phyloP scores from a whole-genome alignment of 345 rosid genomes.

The Theobroma cacao region DNA sequence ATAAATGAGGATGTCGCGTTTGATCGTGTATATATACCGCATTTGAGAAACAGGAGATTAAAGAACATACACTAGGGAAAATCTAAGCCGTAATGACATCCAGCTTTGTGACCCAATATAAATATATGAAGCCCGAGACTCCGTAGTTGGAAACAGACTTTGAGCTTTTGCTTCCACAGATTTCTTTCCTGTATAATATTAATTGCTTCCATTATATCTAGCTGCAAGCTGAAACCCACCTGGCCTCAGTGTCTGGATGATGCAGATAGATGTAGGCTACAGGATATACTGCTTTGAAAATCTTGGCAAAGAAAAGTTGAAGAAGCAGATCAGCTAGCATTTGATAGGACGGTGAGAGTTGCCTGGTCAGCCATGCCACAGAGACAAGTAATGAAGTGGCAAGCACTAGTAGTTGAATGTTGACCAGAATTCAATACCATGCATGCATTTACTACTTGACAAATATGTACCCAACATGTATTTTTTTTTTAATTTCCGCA shows the following conservation, averaged over 20 bases:
- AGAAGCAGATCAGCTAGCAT: background rate
- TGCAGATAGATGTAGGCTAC: background rate
- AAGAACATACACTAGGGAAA: background rate
- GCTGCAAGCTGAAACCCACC: background rate
- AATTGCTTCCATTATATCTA: background rate
- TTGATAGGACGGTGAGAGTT: background rate
- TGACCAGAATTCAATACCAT: background rate
- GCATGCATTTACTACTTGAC: background rate
- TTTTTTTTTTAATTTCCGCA: background rate
- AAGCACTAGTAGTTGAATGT: background rate
- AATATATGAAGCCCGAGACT: background rate
- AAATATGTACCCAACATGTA: no score
- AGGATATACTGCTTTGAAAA: background rate
- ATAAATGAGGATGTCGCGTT: background rate
- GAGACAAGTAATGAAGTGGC: background rate
- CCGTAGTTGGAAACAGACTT: background rate
- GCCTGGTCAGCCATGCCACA: background rate
- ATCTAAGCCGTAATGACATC: background rate
- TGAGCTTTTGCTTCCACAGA: background rate
- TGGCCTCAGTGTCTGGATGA: background rate
- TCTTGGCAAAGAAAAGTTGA: background rate
- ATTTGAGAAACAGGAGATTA: background rate
- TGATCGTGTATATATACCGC: background rate
- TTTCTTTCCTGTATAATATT: background rate
- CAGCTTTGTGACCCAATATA: no score